Conservation (phyloP, 345 rosid genomes). For the Crucihimalaya himalaica region DNA sequence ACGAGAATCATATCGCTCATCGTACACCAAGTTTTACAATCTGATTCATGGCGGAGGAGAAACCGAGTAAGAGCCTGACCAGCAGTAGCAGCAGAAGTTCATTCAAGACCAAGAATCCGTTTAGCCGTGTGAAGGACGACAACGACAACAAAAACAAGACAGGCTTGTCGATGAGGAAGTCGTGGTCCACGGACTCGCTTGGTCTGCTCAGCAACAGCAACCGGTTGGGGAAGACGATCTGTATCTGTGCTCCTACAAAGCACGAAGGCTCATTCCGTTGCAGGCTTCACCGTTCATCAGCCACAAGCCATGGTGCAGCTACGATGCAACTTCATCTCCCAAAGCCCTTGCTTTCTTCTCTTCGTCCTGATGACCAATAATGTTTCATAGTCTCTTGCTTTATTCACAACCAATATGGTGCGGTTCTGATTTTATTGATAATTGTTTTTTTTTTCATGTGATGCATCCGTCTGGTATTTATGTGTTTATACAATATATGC, state of each 20-base stretch:
- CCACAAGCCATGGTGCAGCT: constrained; percentile 21
- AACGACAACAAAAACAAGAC: constrained; percentile 6
- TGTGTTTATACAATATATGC: background rate
- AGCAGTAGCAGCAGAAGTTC: constrained; percentile 30
- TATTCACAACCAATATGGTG: background rate
- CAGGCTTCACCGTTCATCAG: constrained; percentile 40
- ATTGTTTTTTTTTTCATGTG: background rate
- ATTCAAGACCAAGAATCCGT: constrained; percentile 30
- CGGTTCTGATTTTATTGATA: background rate
- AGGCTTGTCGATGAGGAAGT: constrained; percentile 37
- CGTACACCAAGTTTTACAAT: background rate
- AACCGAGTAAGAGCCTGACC: constrained; percentile 24
- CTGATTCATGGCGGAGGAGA: constrained; percentile 32
- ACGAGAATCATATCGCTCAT: background rate
- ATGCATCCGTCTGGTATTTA: background rate
- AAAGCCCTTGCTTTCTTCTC: constrained; percentile 31
- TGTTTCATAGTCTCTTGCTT: constrained; percentile 7
- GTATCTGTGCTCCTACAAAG: constrained; percentile 38
- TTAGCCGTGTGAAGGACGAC: constrained; percentile 28
- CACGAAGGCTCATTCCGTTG: constrained; percentile 42
- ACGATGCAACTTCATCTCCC: constrained; percentile 33
- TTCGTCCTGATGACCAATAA: constrained; percentile 17
- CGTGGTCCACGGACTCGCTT: constrained; percentile 42
- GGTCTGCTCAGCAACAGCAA: constrained; percentile 31
- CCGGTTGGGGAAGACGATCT: constrained; percentile 24